Evolutionary conservation across 148 eudicot species (phyloP).

Genomic region (Nyssa sinensis): DNA sequence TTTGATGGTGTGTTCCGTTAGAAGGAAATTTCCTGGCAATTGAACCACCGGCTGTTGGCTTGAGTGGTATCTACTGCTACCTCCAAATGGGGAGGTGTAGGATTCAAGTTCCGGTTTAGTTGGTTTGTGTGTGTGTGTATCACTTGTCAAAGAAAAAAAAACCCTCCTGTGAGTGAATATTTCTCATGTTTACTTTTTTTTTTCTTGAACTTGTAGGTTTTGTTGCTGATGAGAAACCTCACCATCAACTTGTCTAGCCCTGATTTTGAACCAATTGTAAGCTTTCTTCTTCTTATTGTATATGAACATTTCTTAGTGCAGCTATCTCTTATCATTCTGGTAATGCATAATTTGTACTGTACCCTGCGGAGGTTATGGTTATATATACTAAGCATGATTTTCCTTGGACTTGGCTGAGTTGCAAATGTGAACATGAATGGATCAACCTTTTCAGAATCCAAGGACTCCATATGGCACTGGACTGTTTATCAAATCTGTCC

Average conservation of each 20-base stretch:
- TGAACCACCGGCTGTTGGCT: too few relatives aligned
- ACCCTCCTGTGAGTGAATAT: too few relatives aligned
- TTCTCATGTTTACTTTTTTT: constrained; percentile 1
- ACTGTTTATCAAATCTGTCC: not conserved
- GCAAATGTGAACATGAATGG: not conserved
- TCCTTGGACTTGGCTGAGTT: not conserved
- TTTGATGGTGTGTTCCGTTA: not conserved
- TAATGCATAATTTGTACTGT: too few relatives aligned
- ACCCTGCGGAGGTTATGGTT: not conserved
- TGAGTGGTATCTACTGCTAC: too few relatives aligned
- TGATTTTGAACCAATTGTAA: constrained; percentile 84
- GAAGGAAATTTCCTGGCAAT: not conserved
- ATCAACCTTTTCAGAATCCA: not conserved
- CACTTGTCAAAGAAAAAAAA: too few relatives aligned
- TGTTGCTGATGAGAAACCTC: constrained; percentile 86
- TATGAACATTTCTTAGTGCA: not conserved
- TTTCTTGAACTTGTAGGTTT: constrained; percentile 76
- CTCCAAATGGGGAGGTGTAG: too few relatives aligned
- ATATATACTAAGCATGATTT: not conserved
- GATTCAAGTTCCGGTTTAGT: too few relatives aligned
- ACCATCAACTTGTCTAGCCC: constrained; percentile 87
- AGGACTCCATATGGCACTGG: too few relatives aligned
- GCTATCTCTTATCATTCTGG: not conserved
- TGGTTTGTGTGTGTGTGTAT: too few relatives aligned
- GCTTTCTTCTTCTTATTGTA: constrained; percentile 21